These are phyloP conservation scores for Chenopodium berlandieri DNA, from an alignment of 148 eudicot species.

Conservation along the genomic window DNA sequence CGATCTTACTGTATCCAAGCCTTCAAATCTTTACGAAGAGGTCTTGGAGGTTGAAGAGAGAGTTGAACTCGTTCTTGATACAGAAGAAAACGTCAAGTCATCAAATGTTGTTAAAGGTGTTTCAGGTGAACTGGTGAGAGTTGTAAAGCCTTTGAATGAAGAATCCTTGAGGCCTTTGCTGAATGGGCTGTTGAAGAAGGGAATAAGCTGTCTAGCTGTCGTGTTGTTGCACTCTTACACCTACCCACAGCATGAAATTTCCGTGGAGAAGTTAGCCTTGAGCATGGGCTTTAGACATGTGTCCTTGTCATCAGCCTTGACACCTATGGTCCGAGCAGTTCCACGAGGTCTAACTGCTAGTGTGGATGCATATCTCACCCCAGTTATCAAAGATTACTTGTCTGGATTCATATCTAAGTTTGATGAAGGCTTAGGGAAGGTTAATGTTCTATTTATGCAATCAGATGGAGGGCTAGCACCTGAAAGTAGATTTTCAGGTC, in stretches of 20 bases:
- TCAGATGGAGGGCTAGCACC: constrained; percentile 98
- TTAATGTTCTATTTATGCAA: constrained; percentile 95
- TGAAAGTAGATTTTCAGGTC: constrained; percentile 96
- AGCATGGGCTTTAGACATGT: constrained; percentile 90
- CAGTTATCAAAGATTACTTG: constrained; percentile 85
- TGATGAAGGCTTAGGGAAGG: constrained; percentile 71
- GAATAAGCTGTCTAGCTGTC: constrained; percentile 83
- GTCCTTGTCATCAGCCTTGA: constrained; percentile 86
- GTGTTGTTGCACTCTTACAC: constrained; percentile 95
- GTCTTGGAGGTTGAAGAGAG: constrained; percentile 94
- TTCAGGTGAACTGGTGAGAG: constrained; percentile 79
- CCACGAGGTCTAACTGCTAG: constrained; percentile 97
- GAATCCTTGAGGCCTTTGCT: constrained; percentile 66
- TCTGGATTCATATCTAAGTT: constrained; percentile 89
- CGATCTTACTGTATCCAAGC: constrained; percentile 87
- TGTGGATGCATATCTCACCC: constrained; percentile 96
- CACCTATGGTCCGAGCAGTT: constrained; percentile 98
- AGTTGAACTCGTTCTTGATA: constrained; percentile 71
- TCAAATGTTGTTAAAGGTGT: constrained; percentile 52
- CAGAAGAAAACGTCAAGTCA: constrained; percentile 32
- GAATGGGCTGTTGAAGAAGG: constrained; percentile 62
- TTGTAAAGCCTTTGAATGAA: constrained; percentile 68
- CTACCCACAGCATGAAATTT: constrained; percentile 75
- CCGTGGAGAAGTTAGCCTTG: constrained; percentile 65
- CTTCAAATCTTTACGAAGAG: constrained; percentile 87